phyloP scores from a whole-genome alignment of 2,329 filamentous ascomycete species.

The Apiospora aurea region DNA sequence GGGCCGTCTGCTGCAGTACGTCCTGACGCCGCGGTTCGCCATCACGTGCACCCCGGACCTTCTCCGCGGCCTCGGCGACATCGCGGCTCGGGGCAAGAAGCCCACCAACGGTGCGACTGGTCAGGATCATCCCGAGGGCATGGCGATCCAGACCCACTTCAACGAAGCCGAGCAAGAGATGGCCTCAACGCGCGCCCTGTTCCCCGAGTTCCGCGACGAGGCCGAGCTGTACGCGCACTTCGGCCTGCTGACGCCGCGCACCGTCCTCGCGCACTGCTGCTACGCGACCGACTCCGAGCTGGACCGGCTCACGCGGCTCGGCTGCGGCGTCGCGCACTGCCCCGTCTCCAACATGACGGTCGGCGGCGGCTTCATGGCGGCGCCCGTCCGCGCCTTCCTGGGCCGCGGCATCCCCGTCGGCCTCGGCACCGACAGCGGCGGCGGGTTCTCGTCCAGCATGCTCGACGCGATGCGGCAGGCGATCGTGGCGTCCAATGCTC shows the following conservation, averaged over 20 bases:
- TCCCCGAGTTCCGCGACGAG: slow-evolving; percentile 63
- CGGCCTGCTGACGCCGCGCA: slow-evolving; percentile 59
- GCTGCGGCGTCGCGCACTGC: slow-evolving; percentile 69
- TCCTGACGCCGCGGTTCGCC: slow-evolving; percentile 67
- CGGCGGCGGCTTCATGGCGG: slow-evolving; percentile 68
- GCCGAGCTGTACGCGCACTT: slow-evolving; percentile 65
- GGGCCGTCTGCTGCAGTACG: slow-evolving; percentile 52
- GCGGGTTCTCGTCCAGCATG: slow-evolving; percentile 67
- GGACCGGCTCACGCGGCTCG: slow-evolving; percentile 49
- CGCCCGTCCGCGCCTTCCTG: slow-evolving; percentile 65
- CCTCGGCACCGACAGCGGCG: slow-evolving; percentile 69
- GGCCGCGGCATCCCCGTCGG: slow-evolving; percentile 68
- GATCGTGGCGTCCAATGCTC: slow-evolving; percentile 60
- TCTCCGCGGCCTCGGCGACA: slow-evolving; percentile 60
- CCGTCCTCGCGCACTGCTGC: slow-evolving; percentile 73
- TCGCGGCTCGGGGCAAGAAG: slow-evolving; percentile 45
- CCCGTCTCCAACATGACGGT: slow-evolving; percentile 70
- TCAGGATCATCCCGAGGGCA: not conserved
- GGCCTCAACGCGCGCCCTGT: slow-evolving; percentile 59
- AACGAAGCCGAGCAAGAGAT: slow-evolving; percentile 70
- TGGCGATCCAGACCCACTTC: slow-evolving; percentile 69
- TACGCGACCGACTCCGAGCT: slow-evolving; percentile 66
- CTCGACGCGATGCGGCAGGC: slow-evolving; percentile 65
- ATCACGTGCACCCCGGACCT: slow-evolving; percentile 64
- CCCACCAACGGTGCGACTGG: not conserved